A percentile compares a stretch with the other conserved stretches of the same genome.
phyloP scores from a whole-genome alignment of 2,329 filamentous ascomycete species.

The Aspergillus clavatus region DNA sequence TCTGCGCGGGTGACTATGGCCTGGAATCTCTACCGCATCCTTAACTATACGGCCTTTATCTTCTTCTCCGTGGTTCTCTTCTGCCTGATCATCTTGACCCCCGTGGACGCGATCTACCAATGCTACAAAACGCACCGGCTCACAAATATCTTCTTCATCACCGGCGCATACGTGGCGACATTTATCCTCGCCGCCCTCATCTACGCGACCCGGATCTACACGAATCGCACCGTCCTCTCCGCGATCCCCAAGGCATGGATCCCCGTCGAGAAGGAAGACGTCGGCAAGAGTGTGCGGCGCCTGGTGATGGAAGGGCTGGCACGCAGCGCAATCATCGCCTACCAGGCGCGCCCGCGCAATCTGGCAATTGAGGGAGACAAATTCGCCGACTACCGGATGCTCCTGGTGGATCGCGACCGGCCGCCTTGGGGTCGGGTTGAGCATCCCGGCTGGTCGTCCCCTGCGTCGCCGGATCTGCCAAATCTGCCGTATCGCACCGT shows the following conservation, averaged over 20 bases:
- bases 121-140: constrained; percentile 61
- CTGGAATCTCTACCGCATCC: constrained; percentile 62
- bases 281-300: constrained; percentile 67
- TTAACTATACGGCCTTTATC: constrained; percentile 75
- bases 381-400: constrained; percentile 26
- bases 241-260: constrained; percentile 84
- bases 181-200: constrained; percentile 66
- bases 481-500: constrained; percentile 80
- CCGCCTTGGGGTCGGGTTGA: constrained; percentile 77
- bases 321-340: constrained; percentile 75
- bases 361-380: constrained; percentile 38
- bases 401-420: constrained; percentile 35
- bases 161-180: constrained; percentile 69
- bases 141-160: constrained; percentile 79
- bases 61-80: constrained; percentile 69
- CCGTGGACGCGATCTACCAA: constrained; percentile 75
- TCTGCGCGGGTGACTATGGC: constrained; percentile 27
- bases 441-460: constrained; percentile 85
- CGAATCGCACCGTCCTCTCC: constrained; percentile 71
- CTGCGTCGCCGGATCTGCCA: constrained; percentile 66
- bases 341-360: constrained; percentile 67
- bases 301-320: constrained; percentile 69
- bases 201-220: constrained; percentile 79
- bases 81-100: constrained; percentile 71
- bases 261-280: constrained; percentile 78